Evolutionary conservation across 2,329 filamentous ascomycete species (phyloP).

Genomic region (Sclerotinia subarctica): DNA sequence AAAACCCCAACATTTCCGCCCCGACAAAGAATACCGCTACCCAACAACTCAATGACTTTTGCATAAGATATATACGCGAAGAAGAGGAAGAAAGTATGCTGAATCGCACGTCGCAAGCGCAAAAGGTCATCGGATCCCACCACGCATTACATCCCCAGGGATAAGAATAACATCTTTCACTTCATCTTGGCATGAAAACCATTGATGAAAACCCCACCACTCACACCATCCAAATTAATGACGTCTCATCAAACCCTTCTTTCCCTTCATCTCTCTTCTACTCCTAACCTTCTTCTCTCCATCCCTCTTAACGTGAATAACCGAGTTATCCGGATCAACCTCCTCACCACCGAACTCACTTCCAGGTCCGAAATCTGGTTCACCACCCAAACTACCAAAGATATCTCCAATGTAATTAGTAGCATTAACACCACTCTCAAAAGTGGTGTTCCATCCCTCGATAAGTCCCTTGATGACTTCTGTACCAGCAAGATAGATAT

Average conservation of each 20-base stretch:
- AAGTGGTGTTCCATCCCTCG: conserved; percentile 57
- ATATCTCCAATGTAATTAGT: conserved; percentile 67
- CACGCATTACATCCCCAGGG: not conserved
- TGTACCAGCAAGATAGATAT: conserved; percentile 64
- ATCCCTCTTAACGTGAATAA: conserved; percentile 11
- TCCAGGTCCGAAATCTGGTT: conserved; percentile 58
- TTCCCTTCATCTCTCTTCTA: conserved; percentile 17
- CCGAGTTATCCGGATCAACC: not conserved
- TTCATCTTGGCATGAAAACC: not conserved
- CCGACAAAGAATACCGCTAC: not conserved
- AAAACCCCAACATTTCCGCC: not conserved
- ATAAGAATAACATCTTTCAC: not conserved
- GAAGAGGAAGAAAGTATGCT: not conserved
- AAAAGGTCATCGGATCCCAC: not conserved
- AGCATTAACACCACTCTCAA: conserved; percentile 46
- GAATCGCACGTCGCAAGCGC: not conserved
- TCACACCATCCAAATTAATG: not conserved
- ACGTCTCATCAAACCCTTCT: conserved; percentile 17
- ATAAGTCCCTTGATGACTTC: conserved; percentile 60
- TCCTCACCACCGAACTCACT: conserved; percentile 16
- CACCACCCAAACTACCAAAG: conserved; percentile 62
- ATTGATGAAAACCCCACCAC: not conserved
- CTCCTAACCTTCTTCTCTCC: conserved; percentile 4
- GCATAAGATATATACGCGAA: conserved; percentile 3
- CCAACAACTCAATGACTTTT: conserved; percentile 1